Percentiles rank a stretch among this genome's conserved stretches.
Evolutionary conservation across 225 moss, liverwort and hornwort genomes (phyloP).

Genomic region (Marchantia paleacea): DNA sequence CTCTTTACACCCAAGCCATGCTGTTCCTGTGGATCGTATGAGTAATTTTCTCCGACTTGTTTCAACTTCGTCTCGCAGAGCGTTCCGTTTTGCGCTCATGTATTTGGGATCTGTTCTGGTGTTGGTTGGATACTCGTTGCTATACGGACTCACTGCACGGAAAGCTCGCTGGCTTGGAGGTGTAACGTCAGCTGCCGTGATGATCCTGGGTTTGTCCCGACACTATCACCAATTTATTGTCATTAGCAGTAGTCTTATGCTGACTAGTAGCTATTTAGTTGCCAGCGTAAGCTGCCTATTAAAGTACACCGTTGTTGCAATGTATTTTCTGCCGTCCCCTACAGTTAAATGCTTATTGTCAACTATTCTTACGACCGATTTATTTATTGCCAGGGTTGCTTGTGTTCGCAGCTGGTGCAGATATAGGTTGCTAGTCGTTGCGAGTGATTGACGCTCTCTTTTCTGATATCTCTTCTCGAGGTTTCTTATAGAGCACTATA

Average conservation of each 20-base stretch:
- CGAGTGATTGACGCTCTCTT: neutral
- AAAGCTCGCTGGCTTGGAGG: slow-evolving; percentile 94
- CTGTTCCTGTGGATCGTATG: neutral
- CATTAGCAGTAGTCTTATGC: neutral
- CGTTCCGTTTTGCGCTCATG: slow-evolving; percentile 70
- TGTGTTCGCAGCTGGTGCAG: neutral
- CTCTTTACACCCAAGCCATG: neutral
- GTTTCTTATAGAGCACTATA: neutral
- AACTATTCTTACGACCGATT: neutral
- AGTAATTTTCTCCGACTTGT: neutral
- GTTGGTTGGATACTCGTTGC: slow-evolving; percentile 73
- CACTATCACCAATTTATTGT: neutral
- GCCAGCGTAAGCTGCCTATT: neutral
- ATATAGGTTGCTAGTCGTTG: neutral
- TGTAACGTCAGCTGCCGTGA: slow-evolving; percentile 87
- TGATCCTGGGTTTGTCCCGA: slow-evolving; percentile 70
- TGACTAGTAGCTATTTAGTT: neutral
- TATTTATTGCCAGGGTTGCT: neutral
- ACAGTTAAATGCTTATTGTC: neutral
- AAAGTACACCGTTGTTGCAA: neutral
- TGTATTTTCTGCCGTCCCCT: neutral
- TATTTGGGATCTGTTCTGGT: slow-evolving; percentile 82
- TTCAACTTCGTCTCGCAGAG: slow-evolving; percentile 47
- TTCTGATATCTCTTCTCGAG: too few species aligned
- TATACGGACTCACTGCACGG: slow-evolving; percentile 86